A percentile compares a stretch with the other conserved stretches of the same genome.
These are phyloP conservation scores for Camelina hispida DNA, from an alignment of 345 rosid genomes.

Conservation along the genomic window DNA sequence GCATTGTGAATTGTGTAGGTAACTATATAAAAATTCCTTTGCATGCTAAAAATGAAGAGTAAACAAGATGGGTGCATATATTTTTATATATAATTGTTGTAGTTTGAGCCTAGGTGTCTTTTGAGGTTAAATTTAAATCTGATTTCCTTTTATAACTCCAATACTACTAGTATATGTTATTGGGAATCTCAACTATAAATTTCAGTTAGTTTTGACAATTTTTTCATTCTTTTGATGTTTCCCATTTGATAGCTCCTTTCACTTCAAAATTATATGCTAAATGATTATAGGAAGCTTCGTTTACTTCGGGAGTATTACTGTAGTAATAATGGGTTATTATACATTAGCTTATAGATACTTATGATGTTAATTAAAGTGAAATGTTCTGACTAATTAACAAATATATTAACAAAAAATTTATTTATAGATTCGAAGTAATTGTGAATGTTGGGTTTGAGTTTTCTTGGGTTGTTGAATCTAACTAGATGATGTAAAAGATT, in stretches of 20 bases:
- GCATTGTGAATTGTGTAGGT: slow-evolving; percentile 41
- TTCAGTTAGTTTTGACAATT: slow-evolving; percentile 1
- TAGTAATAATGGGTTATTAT: neutral
- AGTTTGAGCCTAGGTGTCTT: slow-evolving; percentile 30
- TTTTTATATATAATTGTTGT: slow-evolving; percentile 24
- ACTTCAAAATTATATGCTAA: neutral
- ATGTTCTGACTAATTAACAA: too few relatives aligned
- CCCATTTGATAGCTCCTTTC: neutral
- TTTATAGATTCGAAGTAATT: too few relatives aligned
- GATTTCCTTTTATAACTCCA: neutral
- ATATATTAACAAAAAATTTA: too few relatives aligned
- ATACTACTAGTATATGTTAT: neutral
- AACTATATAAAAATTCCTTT: neutral
- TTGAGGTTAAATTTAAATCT: slow-evolving; percentile 17
- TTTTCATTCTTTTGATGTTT: neutral
- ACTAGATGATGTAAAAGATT: too few relatives aligned
- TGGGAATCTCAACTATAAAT: slow-evolving; percentile 6
- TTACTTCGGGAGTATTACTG: neutral
- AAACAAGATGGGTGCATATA: slow-evolving; percentile 35
- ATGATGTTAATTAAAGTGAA: too few relatives aligned
- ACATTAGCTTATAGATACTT: too few relatives aligned
- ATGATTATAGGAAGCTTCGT: neutral
- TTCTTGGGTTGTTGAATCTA: too few relatives aligned
- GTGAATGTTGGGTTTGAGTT: too few relatives aligned
- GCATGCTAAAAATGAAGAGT: slow-evolving; percentile 17